phyloP scores from a whole-genome alignment of 2,329 filamentous ascomycete genomes.

The Colletotrichum musae region DNA sequence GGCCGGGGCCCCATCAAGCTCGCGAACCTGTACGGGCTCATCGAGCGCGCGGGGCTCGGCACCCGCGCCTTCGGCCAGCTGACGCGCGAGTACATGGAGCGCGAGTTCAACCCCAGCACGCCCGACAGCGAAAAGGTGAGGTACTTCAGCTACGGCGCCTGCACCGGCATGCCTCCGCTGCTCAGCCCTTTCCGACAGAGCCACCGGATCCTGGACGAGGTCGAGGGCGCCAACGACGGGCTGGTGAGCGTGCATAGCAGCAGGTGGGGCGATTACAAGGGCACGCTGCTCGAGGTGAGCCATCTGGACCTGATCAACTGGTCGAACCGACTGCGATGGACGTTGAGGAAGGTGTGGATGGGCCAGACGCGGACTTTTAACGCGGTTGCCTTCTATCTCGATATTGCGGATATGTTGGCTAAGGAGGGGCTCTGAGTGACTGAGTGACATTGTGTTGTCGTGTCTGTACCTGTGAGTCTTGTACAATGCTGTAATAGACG shows the following conservation, averaged over 20 bases:
- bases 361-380: constrained; percentile 74
- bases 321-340: constrained; percentile 73
- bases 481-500: background rate
- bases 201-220: constrained; percentile 62
- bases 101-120: constrained; percentile 71
- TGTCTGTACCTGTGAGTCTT: background rate
- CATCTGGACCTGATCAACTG: constrained; percentile 79
- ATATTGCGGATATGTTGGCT: constrained; percentile 78
- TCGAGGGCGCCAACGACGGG: constrained; percentile 75
- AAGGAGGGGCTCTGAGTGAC: constrained; percentile 68
- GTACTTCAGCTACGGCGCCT: constrained; percentile 76
- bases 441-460: no score
- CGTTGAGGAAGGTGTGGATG: constrained; percentile 64
- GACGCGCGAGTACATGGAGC: constrained; percentile 70
- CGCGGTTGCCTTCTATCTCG: constrained; percentile 77
- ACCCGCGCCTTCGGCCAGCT: constrained; percentile 74
- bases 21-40: constrained; percentile 68
- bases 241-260: constrained; percentile 77
- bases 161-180: constrained; percentile 66
- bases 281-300: constrained; percentile 73
- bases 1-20: constrained; percentile 61
- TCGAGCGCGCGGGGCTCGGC: constrained; percentile 67
- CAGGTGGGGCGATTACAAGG: constrained; percentile 75
- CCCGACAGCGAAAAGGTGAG: constrained; percentile 66
- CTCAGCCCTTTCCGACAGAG: constrained; percentile 75